phyloP scores from a whole-genome alignment of 495 filamentous ascomycete species.

The Neurospora terricola region DNA sequence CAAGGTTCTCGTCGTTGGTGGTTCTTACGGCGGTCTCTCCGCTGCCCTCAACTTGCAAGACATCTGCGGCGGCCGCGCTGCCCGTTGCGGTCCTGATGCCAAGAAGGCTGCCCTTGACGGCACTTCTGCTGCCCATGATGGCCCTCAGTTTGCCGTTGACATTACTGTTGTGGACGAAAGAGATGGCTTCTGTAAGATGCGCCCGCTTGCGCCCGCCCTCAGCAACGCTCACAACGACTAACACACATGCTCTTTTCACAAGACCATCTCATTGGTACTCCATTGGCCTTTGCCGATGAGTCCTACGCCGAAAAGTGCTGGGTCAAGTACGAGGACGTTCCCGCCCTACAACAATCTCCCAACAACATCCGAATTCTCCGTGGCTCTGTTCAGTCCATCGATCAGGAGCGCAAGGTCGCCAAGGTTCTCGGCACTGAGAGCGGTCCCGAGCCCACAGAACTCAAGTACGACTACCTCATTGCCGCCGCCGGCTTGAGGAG shows the following conservation, averaged over 20 bases:
- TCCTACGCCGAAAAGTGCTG: slow-evolving; percentile 48
- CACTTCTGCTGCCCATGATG: slow-evolving; percentile 1
- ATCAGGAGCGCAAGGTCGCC: slow-evolving; percentile 42
- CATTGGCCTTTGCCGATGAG: slow-evolving; percentile 49
- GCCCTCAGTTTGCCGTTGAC: slow-evolving; percentile 39
- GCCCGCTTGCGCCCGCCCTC: slow-evolving; percentile 13
- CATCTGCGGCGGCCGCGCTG: slow-evolving; percentile 35
- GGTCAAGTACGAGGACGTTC: slow-evolving; percentile 51
- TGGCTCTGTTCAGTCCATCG: slow-evolving; percentile 45
- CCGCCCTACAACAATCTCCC: slow-evolving; percentile 42
- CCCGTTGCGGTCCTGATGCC: slow-evolving; percentile 14
- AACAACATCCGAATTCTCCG: slow-evolving; percentile 40
- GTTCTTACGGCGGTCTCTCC: slow-evolving; percentile 55
- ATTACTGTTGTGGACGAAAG: slow-evolving; percentile 61
- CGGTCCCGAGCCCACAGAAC: slow-evolving; percentile 15
- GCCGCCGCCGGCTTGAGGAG: slow-evolving; percentile 51
- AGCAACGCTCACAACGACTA: not conserved
- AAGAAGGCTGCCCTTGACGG: not conserved
- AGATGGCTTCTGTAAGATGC: slow-evolving; percentile 55
- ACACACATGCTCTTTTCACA: not conserved
- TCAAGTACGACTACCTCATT: slow-evolving; percentile 57
- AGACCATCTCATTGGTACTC: slow-evolving; percentile 55
- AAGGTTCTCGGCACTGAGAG: slow-evolving; percentile 23
- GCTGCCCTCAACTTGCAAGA: slow-evolving; percentile 51
- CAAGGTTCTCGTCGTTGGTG: slow-evolving; percentile 47